Evolutionary conservation across 441 rosid genomes (phyloP).

Genomic region (Pelargonium citronellum): DNA sequence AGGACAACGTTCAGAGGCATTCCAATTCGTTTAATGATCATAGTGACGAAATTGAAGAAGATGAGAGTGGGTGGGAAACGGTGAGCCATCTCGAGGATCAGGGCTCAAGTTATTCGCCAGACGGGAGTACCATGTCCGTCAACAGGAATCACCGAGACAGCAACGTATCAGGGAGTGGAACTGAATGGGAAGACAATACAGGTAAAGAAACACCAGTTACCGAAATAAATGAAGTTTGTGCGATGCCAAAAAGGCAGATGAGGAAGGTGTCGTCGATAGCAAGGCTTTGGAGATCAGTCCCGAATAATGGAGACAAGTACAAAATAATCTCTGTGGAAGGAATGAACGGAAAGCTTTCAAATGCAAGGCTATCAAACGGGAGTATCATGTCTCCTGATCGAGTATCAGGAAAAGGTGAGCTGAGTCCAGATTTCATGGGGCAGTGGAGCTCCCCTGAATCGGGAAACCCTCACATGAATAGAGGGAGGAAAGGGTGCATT

Average conservation of each 20-base stretch:
- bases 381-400: background rate
- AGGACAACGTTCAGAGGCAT: background rate
- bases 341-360: constrained; percentile 45
- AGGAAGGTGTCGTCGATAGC: constrained; percentile 69
- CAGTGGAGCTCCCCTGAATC: constrained; percentile 86
- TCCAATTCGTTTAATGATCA: background rate
- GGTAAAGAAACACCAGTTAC: constrained; percentile 39
- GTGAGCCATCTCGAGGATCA: constrained; percentile 52
- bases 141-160: constrained; percentile 43
- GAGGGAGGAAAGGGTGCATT: constrained; percentile 91
- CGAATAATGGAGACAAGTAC: constrained; percentile 46
- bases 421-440: constrained; percentile 45
- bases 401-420: constrained; percentile 35
- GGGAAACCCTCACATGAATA: constrained; percentile 50
- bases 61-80: constrained; percentile 5
- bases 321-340: constrained; percentile 55
- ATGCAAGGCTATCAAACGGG: background rate
- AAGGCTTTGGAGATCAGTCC: constrained; percentile 65
- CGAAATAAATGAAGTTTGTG: constrained; percentile 63
- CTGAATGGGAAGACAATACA: constrained; percentile 47
- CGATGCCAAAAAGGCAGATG: constrained; percentile 42
- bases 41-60: background rate
- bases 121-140: constrained; percentile 59
- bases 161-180: constrained; percentile 49
- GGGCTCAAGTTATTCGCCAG: constrained; percentile 77